Conservation (phyloP, 176 grass and related monocot genomes). For the Zea mays region DNA sequence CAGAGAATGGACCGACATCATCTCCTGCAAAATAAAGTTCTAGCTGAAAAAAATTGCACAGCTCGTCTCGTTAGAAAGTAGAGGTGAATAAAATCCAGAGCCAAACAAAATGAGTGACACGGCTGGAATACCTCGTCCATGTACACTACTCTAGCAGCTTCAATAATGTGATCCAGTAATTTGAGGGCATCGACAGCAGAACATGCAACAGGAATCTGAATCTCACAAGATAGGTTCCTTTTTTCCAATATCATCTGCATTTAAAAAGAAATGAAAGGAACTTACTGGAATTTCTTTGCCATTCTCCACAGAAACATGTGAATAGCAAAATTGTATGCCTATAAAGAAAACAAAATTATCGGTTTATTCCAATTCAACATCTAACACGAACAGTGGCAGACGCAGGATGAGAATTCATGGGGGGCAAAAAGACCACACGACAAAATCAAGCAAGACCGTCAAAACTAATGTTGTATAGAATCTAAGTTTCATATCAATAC, state of each 20-base stretch:
- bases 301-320: neutral
- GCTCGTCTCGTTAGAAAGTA: slow-evolving; percentile 17
- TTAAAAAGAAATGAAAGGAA: slow-evolving; percentile 13
- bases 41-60: slow-evolving; percentile 52
- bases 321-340: neutral
- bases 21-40: slow-evolving; percentile 89
- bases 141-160: slow-evolving; percentile 53
- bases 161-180: slow-evolving; percentile 52
- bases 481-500: too few relatives aligned
- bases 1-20: slow-evolving; percentile 65
- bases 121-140: slow-evolving; percentile 75
- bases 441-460: too few relatives aligned
- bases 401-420: too few relatives aligned
- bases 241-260: slow-evolving; percentile 54
- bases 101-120: neutral
- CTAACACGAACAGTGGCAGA: too few relatives aligned
- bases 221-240: slow-evolving; percentile 50
- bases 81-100: neutral
- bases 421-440: too few relatives aligned
- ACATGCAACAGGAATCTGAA: slow-evolving; percentile 47
- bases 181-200: slow-evolving; percentile 41
- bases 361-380: neutral
- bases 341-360: neutral
- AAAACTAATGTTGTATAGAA: too few relatives aligned
- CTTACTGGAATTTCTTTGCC: neutral